Base-by-base conservation (phyloP, 208 protist species). In the Acanthamoeba quina region DNA sequence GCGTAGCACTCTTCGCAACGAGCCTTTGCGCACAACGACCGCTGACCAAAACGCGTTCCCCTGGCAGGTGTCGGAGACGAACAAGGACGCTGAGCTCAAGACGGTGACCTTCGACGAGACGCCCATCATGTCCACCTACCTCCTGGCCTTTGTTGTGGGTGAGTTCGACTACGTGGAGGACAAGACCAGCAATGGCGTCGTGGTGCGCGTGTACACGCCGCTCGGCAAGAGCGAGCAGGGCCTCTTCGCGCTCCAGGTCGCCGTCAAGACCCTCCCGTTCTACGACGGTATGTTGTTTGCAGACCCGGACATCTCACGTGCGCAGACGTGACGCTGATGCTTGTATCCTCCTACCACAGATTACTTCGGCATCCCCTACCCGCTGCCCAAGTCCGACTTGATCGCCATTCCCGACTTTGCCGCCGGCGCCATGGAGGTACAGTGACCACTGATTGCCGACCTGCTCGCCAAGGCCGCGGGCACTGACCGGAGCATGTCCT, bases 371-470 rank as follows among this genome's bases (percentile, higher is more conserved):
- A 95, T 96, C 37, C 21, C 58, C 5, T 96, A 95, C 68, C 96
- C 98, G 31, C 96, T 99, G 52, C 95, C 98, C 10, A 99, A 99
- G 94, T 85, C 98, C 72, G 99, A 99, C 95, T 91, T 99, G 52
- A 95, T 99, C 70, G 98, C 98, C n/a, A 97, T 99, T 80, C 98
- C 98, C 7, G 98, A 90, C 76, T 96, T 95, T 54, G 37, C 94
- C 3, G 80, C 94, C 21, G 99, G 99, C 34, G 99, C 99, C 44
- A 99, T 99, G 99, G 99, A 72, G 66, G 66, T 72, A 31, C 58
- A 5, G 15, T 64, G 58, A 21, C 26, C 58, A n/a, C 58, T n/a
- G 5, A 11, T 26, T 21, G 26, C 58, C 17, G 47, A 11, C 47
- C 13, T 52, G 10, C 47, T 52, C 47, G 47, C 47, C 15, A 52